Base-by-base conservation (phyloP, 768 basidiomycete species). In the Pilatotrama ljubarskyi region DNA sequence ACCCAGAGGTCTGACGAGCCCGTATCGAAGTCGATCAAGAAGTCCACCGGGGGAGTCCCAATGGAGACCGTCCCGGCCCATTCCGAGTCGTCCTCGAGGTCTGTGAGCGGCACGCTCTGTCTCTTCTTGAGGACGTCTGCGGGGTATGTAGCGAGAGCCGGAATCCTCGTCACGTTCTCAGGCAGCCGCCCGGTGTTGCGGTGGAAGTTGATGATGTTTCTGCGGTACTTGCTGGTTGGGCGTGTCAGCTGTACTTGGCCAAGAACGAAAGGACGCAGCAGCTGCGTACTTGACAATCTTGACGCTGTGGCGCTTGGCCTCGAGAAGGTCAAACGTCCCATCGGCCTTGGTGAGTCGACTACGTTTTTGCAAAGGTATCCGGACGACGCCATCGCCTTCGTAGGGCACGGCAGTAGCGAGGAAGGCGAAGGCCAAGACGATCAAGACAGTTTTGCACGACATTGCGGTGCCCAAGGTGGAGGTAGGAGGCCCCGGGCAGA, bases 31-130 rank as follows among this genome's bases (percentile, higher is more conserved):
- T 59, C 58, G 44, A 63, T 47, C 32, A 52, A 13, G 37, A 75
- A 67, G 2, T 53, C 63, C 54, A 69, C 66, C 3, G 64, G 63
- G n/a, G 82, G 83, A 10, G 77, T 81, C 11, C 82, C 82, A 15
- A 82, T 76, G 17, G 65, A 66, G 42, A 82, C 77, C 5, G 68
- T 57, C 17, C 80, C 81, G 29, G 74, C 73, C 81, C 81, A 82
- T 44, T 51, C 53, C 8, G 35, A 20, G 35, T 61, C 50, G 40
- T 51, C 35, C 11, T 52, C 53, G 7, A 51, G 24, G 46, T 62
- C 58, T 3, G 13, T 24, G 13, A 65, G 61, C 11, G 51, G 38
- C 35, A 47, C 51, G 5, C 20, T 49, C 63, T 58, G 56, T n/a
- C 55, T 54, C 47, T 35, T 46, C 42, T 18, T 46, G 17, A 42